phyloP scores from a whole-genome alignment of 2,329 filamentous ascomycete genomes.

The Scortechinia acanthostroma region DNA sequence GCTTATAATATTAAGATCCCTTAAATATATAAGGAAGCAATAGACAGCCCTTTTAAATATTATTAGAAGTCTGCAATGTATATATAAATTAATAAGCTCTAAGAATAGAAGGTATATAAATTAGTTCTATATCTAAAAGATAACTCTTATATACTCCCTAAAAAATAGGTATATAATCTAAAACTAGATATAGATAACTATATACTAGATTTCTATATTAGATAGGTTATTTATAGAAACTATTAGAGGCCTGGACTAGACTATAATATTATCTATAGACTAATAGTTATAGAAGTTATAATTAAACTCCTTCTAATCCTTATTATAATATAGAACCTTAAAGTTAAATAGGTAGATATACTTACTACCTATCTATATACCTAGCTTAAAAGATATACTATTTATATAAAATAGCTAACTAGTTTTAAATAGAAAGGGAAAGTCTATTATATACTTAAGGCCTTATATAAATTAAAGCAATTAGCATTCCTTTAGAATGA shows the following conservation, averaged over 20 bases:
- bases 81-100: not conserved
- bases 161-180: not conserved
- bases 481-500: not conserved
- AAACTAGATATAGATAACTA: not conserved
- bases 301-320: not conserved
- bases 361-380: no score
- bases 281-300: slow-evolving; percentile 2
- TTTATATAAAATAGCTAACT: not conserved
- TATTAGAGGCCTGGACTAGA: not conserved
- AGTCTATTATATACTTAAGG: not conserved
- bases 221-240: not conserved
- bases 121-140: not conserved
- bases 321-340: not conserved
- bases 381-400: not conserved
- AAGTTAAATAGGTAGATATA: not conserved
- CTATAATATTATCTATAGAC: not conserved
- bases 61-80: not conserved
- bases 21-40: not conserved
- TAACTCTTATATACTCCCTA: not conserved
- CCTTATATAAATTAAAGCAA: not conserved
- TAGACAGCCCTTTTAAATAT: not conserved
- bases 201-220: not conserved
- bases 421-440: not conserved
- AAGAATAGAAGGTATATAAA: not conserved
- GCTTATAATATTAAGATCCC: not conserved